A percentile compares a stretch with the other conserved stretches of the same genome.
These are phyloP conservation scores for Spirogloea muscicola DNA, from an alignment of 139 green algal genomes.

Conservation along the genomic window DNA sequence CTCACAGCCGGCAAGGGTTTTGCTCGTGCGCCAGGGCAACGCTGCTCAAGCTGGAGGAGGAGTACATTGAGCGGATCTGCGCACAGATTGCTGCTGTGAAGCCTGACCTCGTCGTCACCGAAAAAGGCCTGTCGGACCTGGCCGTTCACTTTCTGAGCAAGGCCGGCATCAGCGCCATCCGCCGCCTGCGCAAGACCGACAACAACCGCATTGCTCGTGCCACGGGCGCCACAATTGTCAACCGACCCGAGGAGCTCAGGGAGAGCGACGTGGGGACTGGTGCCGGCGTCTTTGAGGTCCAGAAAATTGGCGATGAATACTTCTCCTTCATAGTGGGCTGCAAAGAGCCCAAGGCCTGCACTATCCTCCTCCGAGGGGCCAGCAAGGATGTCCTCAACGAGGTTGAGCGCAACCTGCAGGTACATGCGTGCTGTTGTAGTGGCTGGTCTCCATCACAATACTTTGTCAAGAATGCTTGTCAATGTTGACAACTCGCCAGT, in stretches of 20 bases:
- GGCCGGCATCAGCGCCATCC: constrained; percentile 87
- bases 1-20: too few relatives aligned
- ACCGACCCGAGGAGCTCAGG: constrained; percentile 81
- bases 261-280: constrained; percentile 88
- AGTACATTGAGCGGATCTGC: constrained; percentile 78
- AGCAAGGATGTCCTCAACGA: constrained; percentile 91
- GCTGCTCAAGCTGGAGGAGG: constrained; percentile 96
- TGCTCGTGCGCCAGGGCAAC: constrained; percentile 56
- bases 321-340: constrained; percentile 98
- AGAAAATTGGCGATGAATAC: constrained; percentile 98
- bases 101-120: constrained; percentile 95
- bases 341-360: constrained; percentile 94
- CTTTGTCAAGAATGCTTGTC: too few relatives aligned
- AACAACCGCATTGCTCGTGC: constrained; percentile 97
- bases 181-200: constrained; percentile 96
- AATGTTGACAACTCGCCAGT: too few relatives aligned
- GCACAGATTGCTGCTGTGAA: constrained; percentile 83
- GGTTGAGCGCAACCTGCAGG: constrained; percentile 60
- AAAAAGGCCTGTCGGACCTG: constrained; percentile 95
- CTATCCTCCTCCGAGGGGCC: constrained; percentile 60
- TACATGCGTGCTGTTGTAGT: too few relatives aligned
- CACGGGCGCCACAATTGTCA: constrained; percentile 88
- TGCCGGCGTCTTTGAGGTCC: constrained; percentile 92
- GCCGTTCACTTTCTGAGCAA: constrained; percentile 81
- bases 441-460: too few relatives aligned